phyloP scores from a whole-genome alignment of 129 eudicot genomes.

The Kitagawia praeruptora region DNA sequence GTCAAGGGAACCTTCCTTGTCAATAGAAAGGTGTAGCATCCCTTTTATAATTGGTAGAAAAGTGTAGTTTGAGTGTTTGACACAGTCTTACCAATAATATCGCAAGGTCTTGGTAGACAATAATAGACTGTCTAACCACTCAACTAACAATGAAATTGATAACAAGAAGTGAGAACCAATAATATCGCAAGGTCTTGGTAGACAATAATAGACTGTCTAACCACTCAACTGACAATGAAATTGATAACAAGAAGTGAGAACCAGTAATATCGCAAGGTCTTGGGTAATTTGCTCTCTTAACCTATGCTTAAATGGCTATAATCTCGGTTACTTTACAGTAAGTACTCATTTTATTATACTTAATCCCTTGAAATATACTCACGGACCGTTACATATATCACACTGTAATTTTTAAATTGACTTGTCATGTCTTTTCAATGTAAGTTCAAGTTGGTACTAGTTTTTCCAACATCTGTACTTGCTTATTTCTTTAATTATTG shows the following conservation, averaged over 20 bases:
- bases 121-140: neutral
- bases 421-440: neutral
- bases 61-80: slow-evolving; percentile 20
- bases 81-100: neutral
- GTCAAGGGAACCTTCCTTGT: slow-evolving; percentile 84
- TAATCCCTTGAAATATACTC: neutral
- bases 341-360: neutral
- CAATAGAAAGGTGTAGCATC: slow-evolving; percentile 49
- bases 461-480: neutral
- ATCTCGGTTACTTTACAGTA: neutral
- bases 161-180: neutral
- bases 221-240: neutral
- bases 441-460: neutral
- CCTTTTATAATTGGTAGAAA: slow-evolving; percentile 35
- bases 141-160: neutral
- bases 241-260: neutral
- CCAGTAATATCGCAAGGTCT: neutral
- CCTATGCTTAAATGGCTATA: neutral
- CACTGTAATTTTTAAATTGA: too few species aligned
- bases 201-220: neutral
- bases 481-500: neutral
- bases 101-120: neutral
- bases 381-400: neutral
- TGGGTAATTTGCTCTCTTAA: neutral
- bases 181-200: neutral